Evolutionary conservation across 2,329 filamentous ascomycete species (phyloP).

Genomic region (Colletotrichum musicola): DNA sequence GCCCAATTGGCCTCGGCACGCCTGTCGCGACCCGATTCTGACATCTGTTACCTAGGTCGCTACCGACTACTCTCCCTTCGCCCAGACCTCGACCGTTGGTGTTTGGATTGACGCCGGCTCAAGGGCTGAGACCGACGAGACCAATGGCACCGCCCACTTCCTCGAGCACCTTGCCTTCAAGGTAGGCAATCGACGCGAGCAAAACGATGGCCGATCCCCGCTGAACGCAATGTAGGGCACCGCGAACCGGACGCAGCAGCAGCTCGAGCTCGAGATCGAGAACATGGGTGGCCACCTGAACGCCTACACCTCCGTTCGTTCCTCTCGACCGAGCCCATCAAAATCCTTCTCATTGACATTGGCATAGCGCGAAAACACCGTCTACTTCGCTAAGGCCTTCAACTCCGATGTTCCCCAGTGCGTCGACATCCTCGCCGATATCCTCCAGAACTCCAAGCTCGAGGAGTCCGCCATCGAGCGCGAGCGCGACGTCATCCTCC

Average conservation of each 20-base stretch:
- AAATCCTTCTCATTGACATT: constrained; percentile 28
- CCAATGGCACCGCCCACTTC: constrained; percentile 99
- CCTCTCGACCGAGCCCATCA: constrained; percentile 28
- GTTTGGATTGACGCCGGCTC: constrained; percentile 99
- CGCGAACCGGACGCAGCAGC: constrained; percentile 92
- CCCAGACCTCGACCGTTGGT: constrained; percentile 97
- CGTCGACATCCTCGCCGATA: constrained; percentile 98
- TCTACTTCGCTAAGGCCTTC: constrained; percentile 99
- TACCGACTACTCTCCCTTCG: constrained; percentile 97
- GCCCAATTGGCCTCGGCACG: constrained; percentile 53
- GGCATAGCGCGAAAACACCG: constrained; percentile 92
- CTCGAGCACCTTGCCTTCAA: constrained; percentile 99
- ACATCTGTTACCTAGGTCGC: constrained; percentile 76
- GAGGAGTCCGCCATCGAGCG: constrained; percentile 93
- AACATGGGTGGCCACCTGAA: constrained; percentile 99
- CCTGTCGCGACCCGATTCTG: constrained; percentile 43
- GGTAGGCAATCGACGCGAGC: constrained; percentile 64
- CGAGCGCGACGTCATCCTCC: constrained; percentile 97
- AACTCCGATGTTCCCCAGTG: constrained; percentile 96
- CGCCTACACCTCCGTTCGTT: constrained; percentile 96
- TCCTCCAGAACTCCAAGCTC: constrained; percentile 99
- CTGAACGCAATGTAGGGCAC: constrained; percentile 74
- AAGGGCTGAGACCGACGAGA: constrained; percentile 97
- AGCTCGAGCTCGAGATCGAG: constrained; percentile 99
- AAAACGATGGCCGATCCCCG: constrained; percentile 6